phyloP scores from a whole-genome alignment of 768 basidiomycete species.

The Astraeus odoratus region DNA sequence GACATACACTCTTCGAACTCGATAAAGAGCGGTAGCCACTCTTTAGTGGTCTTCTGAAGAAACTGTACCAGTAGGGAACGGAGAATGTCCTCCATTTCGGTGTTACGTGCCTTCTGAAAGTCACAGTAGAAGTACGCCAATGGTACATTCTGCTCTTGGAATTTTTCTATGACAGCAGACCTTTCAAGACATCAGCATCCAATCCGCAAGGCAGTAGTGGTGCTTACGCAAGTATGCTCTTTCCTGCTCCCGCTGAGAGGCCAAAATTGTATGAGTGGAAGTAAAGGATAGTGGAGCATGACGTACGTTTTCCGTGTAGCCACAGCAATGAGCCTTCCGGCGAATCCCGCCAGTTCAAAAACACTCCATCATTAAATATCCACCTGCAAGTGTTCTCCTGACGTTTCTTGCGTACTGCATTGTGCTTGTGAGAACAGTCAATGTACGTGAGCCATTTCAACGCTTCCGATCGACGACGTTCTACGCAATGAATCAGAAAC shows the following conservation, averaged over 20 bases:
- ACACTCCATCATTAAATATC: not conserved
- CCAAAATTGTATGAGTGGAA: not conserved
- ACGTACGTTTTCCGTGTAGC: conserved; percentile 15
- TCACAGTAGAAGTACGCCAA: conserved; percentile 19
- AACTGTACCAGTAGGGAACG: conserved; percentile 17
- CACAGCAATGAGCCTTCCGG: conserved; percentile 9
- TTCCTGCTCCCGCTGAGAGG: conserved; percentile 13
- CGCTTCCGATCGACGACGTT: too few relatives aligned
- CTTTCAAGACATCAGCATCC: not conserved
- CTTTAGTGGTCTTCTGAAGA: not conserved
- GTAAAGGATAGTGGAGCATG: not conserved
- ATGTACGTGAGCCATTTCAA: not conserved
- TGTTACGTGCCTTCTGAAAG: conserved; percentile 9
- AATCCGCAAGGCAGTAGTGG: not conserved
- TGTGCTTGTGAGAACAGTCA: not conserved
- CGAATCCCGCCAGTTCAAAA: not conserved
- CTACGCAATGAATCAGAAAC: too few relatives aligned
- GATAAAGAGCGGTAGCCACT: not conserved
- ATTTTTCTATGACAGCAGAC: conserved; percentile 6
- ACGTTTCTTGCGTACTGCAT: not conserved
- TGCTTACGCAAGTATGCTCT: conserved; percentile 14
- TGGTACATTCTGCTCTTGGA: not conserved
- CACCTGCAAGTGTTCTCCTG: not conserved
- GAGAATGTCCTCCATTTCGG: conserved; percentile 9
- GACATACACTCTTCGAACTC: conserved; percentile 4